Conservation (phyloP, 1,284 basidiomycete species). For the Moesziomyces globuligerus region DNA sequence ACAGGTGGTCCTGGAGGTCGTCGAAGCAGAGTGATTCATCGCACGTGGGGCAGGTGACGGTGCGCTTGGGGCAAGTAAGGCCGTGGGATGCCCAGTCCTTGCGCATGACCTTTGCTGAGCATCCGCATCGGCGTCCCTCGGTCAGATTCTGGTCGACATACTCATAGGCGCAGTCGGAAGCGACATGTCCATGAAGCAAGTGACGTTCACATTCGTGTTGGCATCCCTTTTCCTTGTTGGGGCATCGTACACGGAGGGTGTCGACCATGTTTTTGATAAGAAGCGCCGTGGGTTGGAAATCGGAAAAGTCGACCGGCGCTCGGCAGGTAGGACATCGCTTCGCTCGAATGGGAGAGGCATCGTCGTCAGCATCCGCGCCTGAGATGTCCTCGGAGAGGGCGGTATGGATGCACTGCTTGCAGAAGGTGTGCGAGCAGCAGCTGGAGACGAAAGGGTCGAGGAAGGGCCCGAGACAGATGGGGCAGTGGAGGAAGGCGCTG, state of each 20-base stretch:
- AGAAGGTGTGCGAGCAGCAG: constrained; percentile 55
- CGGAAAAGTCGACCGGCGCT: constrained; percentile 18
- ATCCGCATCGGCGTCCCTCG: constrained; percentile 43
- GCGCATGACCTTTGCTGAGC: constrained; percentile 50
- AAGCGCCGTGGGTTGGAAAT: constrained; percentile 43
- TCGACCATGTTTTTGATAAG: constrained; percentile 60
- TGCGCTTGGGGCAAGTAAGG: constrained; percentile 32
- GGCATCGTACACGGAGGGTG: constrained; percentile 48
- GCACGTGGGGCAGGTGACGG: constrained; percentile 26
- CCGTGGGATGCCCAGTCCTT: constrained; percentile 52
- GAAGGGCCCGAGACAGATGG: constrained; percentile 52
- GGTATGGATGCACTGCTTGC: constrained; percentile 46
- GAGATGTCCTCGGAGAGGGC: constrained; percentile 18
- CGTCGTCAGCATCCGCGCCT: constrained; percentile 1
- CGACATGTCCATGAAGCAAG: constrained; percentile 36
- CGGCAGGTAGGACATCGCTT: constrained; percentile 49
- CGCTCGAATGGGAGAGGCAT: background rate
- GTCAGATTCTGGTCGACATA: constrained; percentile 36
- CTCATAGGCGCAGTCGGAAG: constrained; percentile 46
- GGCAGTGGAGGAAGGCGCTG: constrained; percentile 41
- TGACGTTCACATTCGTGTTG: constrained; percentile 42
- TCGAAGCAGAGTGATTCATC: constrained; percentile 15
- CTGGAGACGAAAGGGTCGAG: constrained; percentile 39
- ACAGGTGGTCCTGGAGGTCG: constrained; percentile 25
- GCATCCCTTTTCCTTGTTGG: constrained; percentile 48